These are phyloP conservation scores for Psilocybe azurescens DNA, from an alignment of 768 basidiomycete genomes.

Conservation along the genomic window DNA sequence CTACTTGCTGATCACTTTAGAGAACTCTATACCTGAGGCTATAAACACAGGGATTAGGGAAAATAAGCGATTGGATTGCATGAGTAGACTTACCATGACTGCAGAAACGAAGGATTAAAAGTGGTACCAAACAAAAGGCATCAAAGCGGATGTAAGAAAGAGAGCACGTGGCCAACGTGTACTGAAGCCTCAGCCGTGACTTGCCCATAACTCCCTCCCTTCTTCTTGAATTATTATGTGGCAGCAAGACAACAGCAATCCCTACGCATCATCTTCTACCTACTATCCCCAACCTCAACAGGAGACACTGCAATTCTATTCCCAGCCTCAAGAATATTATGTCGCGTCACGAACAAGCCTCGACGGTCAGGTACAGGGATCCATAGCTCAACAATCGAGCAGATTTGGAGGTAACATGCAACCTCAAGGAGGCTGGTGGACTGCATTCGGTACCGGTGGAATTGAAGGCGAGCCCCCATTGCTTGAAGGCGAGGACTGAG, in stretches of 20 bases:
- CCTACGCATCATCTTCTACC: slow-evolving; percentile 63
- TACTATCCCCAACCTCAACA: slow-evolving; percentile 60
- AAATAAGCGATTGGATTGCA: slow-evolving; percentile 2
- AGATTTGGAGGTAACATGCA: slow-evolving; percentile 79
- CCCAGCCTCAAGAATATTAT: slow-evolving; percentile 59
- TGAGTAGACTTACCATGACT: slow-evolving; percentile 45
- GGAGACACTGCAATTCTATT: slow-evolving; percentile 80
- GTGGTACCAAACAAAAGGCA: slow-evolving; percentile 33
- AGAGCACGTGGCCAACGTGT: slow-evolving; percentile 37
- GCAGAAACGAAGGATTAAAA: slow-evolving; percentile 29
- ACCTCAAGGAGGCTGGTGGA: slow-evolving; percentile 85
- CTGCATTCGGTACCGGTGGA: slow-evolving; percentile 94
- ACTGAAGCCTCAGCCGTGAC: background rate
- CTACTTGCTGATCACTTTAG: background rate
- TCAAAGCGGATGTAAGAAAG: slow-evolving; percentile 19
- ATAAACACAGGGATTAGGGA: slow-evolving; percentile 20
- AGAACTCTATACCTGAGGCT: slow-evolving; percentile 67
- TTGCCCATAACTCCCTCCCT: background rate
- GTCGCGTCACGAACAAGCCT: slow-evolving; percentile 76
- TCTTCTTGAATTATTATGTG: slow-evolving; percentile 55
- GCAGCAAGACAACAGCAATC: slow-evolving; percentile 65
- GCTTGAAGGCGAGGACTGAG: slow-evolving; percentile 75
- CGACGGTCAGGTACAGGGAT: slow-evolving; percentile 69
- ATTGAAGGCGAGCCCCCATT: slow-evolving; percentile 96
- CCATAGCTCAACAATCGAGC: slow-evolving; percentile 51